Base-by-base conservation (phyloP, 352 stramenopile species). In the Globisporangium paroecandrum region DNA sequence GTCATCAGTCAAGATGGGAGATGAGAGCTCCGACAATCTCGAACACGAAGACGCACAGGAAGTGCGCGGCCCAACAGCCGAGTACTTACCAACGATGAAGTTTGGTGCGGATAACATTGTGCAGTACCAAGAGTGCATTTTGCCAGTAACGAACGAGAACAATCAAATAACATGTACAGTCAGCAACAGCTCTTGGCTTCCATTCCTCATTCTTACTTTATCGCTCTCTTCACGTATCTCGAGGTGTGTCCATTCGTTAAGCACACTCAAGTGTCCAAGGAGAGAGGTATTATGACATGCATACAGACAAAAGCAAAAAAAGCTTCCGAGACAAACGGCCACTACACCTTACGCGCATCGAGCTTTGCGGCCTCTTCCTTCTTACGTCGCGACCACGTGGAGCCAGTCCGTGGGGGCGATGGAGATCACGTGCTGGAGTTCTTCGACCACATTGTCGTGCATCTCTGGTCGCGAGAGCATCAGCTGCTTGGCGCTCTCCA, bases 331-430 rank as follows among this genome's bases (percentile, higher is more conserved):
- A 15, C 13, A 12, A 38, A 2, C 36, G 12, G 7, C 3, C 18
- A 27, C 54, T 60, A 1, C 27, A 38, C 36, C 27, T 60, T 36
- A 3, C 13, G 29, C 1, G 25, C 10, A 12, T 18, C 4, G 7
- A 58, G 1, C 7, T n/a, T 7, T 9, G 4, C 1, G 18, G 6
- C 12, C 49, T 41, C 53, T 13, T 43, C 6, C 6, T 36, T 5
- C 4, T 49, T 69, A 85, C 13, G 76, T 83, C 24, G 79, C 72
- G 47, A 89, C 65, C 18, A 94, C 79, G 41, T 94, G 82, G 53
- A 96, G 86, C 91, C 90, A 98, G 34, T 97, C 87, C 34, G 93
- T 82, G 3, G 91, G 91, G 22, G 86, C 91, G 8, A 97, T 76
- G 7, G 86, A 91, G 56, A 97, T 96, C 1, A 82, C 79, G 63